Evolutionary conservation across 306 rosid genomes (phyloP).

Genomic region (Quercus dentata): DNA sequence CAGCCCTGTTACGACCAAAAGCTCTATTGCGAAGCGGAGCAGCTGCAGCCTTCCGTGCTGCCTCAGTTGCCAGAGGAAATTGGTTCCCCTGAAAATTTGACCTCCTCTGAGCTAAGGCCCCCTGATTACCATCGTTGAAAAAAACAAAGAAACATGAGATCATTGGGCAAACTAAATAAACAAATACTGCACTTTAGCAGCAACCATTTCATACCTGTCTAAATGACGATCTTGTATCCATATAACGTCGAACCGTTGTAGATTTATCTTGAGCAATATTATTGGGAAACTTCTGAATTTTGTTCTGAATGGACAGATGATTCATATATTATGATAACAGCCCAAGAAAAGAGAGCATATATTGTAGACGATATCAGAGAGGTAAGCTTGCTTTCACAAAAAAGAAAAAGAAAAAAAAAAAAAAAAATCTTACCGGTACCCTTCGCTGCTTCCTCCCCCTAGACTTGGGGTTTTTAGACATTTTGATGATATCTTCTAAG

Average conservation of each 20-base stretch:
- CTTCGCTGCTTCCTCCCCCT: conserved; percentile 45
- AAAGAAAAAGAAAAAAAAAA: not conserved
- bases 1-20: conserved; percentile 42
- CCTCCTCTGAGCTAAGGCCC: conserved; percentile 75
- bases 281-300: conserved; percentile 46
- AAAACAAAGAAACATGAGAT: not conserved
- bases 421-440: conserved; percentile 43
- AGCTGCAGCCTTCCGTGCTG: conserved; percentile 67
- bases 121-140: conserved; percentile 38
- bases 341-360: not conserved
- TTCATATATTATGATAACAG: not conserved
- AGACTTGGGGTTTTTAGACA: conserved; percentile 49
- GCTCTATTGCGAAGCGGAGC: conserved; percentile 55
- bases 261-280: conserved; percentile 58
- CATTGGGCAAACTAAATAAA: not conserved
- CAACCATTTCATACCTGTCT: conserved; percentile 58
- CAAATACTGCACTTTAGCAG: not conserved
- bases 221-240: conserved; percentile 11
- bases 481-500: conserved; percentile 80
- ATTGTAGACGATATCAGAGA: not conserved
- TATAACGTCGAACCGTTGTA: conserved; percentile 45
- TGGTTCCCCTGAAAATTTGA: conserved; percentile 79
- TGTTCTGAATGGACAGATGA: conserved; percentile 46
- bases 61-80: conserved; percentile 60
- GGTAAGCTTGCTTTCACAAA: not conserved